A percentile compares a stretch with the other conserved stretches of the same genome.
Conservation (phyloP, 78 protist species). For the Guillardia theta region DNA sequence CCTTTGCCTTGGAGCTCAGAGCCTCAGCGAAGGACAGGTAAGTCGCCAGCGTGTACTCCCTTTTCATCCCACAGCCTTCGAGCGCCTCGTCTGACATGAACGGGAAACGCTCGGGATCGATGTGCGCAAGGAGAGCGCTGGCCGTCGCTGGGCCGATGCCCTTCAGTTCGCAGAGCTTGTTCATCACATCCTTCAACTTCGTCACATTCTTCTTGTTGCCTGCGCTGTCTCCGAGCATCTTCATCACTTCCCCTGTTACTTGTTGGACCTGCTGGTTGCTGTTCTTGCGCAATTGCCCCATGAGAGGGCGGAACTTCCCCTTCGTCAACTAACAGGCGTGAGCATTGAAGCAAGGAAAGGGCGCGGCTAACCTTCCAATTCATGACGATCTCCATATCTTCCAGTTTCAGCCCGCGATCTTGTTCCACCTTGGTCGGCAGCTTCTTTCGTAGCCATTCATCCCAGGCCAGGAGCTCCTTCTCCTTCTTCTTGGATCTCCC, state of each 20-base stretch:
- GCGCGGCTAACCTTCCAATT: not conserved
- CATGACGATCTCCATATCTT: not conserved
- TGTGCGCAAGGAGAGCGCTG: not conserved
- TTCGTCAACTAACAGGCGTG: too few species aligned
- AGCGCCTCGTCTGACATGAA: not conserved
- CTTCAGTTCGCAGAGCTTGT: not conserved
- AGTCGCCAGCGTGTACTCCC: not conserved
- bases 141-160: not conserved
- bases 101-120: not conserved
- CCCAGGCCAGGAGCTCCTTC: not conserved
- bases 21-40: not conserved
- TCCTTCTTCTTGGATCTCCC: not conserved
- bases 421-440: not conserved
- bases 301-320: not conserved
- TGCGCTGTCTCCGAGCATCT: too few species aligned
- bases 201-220: not conserved
- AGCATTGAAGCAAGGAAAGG: too few species aligned
- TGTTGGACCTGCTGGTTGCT: not conserved
- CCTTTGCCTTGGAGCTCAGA: not conserved
- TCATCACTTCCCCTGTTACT: too few species aligned
- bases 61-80: not conserved
- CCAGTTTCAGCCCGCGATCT: not conserved
- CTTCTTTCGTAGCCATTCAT: not conserved
- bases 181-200: not conserved
- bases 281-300: not conserved